Evolutionary conservation across 768 basidiomycete species (phyloP).

Genomic region (Lentinula edodes): DNA sequence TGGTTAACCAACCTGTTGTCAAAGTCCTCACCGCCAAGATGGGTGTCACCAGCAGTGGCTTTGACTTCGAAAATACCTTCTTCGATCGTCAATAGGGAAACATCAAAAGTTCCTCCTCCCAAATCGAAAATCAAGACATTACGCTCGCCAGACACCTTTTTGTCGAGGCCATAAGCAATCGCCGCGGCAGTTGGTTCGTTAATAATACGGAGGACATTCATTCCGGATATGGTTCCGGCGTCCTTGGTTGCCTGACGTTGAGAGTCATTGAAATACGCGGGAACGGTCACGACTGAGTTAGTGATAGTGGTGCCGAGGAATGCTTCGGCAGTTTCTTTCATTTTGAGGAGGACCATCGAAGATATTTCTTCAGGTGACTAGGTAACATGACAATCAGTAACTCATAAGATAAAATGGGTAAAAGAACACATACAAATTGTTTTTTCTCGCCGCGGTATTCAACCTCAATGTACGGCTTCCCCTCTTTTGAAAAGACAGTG

Average conservation of each 20-base stretch:
- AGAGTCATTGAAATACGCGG: constrained; percentile 62
- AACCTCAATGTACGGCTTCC: constrained; percentile 49
- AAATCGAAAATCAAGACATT: constrained; percentile 69
- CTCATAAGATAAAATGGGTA: neutral
- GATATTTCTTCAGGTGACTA: constrained; percentile 64
- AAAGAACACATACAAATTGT: constrained; percentile 39
- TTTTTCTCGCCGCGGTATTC: constrained; percentile 51
- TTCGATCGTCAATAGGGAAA: constrained; percentile 62
- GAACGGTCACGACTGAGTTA: constrained; percentile 54
- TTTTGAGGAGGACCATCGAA: constrained; percentile 60
- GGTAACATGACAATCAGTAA: neutral
- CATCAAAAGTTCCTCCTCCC: constrained; percentile 72
- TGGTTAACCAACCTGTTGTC: constrained; percentile 7
- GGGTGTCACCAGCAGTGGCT: constrained; percentile 56
- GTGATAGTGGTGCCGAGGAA: constrained; percentile 61
- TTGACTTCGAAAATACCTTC: constrained; percentile 69
- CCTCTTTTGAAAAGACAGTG: constrained; percentile 35
- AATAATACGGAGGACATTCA: constrained; percentile 60
- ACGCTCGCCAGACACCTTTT: constrained; percentile 49
- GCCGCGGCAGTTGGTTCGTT: constrained; percentile 71
- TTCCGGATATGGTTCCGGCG: constrained; percentile 59
- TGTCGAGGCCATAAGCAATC: constrained; percentile 65
- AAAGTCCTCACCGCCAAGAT: constrained; percentile 34
- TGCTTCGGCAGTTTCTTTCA: constrained; percentile 69
- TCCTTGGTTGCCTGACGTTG: constrained; percentile 69